Base-by-base conservation (phyloP, 148 eudicot genomes). In the Fagopyrum esculentum region DNA sequence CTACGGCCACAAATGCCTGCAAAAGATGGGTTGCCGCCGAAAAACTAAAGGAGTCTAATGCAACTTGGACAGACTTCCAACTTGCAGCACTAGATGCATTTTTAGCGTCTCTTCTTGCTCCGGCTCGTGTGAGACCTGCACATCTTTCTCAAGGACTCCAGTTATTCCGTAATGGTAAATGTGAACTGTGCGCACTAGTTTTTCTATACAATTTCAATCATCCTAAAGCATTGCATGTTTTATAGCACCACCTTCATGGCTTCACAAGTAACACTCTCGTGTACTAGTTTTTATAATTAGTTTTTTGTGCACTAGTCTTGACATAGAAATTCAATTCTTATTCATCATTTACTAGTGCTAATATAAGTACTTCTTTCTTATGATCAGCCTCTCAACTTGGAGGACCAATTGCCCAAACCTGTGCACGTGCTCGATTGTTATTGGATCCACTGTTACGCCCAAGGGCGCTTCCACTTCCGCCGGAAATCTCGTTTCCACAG, bases 381-480 rank as follows among this genome's bases (percentile, higher is more conserved):
- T 60, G n/a, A 66, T 11, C 71, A 66, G 71, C 46, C 3, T 66
- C 9, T 13, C 19, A 17, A 71, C 52, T 78, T 45, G 48, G 81
- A 50, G 93, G 93, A 76, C 83, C 90, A 35, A 64, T 92, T 80
- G 84, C 89, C 43, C 89, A 91, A 73, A 83, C 83, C 64, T 92
- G 98, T 83, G 83, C 86, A 4, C 90, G 86, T 74, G 93, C 98
- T 72, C 88, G 89, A 78, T 70, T 84, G 77, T 81, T 87, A 50
- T 81, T 94, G 79, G 97, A 94, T 89, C 86, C 88, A 50, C 84
- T 94, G 66, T 81, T 94, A 77, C 98, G 91, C 83, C 93, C 98
- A 13, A 82, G 97, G 78, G 86, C 86, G 9, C 89, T 89, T 76
- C 88, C 96, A 40, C 68, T 90, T 61, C 71, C 80, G 61, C 71